These are phyloP conservation scores for Ceratobasidium sp. DNA, from an alignment of 1,284 basidiomycete species.

Conservation along the genomic window DNA sequence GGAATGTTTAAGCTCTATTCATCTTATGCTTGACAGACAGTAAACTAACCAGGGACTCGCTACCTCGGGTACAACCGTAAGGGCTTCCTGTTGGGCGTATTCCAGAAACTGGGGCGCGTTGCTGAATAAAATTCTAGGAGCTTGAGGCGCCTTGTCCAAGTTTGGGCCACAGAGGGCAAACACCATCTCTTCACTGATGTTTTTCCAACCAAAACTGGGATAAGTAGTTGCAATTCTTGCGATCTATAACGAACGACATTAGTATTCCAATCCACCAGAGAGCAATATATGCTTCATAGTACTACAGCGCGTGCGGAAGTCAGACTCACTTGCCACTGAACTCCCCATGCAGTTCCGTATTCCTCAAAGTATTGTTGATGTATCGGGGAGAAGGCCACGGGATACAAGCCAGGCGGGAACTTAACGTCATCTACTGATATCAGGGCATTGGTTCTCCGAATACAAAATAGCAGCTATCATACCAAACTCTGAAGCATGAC, in stretches of 20 bases:
- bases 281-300: not conserved
- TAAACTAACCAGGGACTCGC: not conserved
- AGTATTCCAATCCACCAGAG: too few relatives aligned
- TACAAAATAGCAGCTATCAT: too few relatives aligned
- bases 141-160: not conserved
- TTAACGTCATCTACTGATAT: not conserved
- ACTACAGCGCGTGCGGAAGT: not conserved
- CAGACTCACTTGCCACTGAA: slow-evolving; percentile 30
- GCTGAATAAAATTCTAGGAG: not conserved
- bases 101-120: not conserved
- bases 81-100: not conserved
- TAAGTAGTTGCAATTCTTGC: not conserved
- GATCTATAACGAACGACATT: not conserved
- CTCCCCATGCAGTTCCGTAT: slow-evolving; percentile 27
- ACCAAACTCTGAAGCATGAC: too few relatives aligned
- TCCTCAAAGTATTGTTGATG: slow-evolving; percentile 27
- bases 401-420: not conserved
- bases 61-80: not conserved
- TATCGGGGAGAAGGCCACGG: slow-evolving; percentile 21
- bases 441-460: not conserved
- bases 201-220: not conserved
- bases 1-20: not conserved
- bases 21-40: not conserved
- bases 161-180: not conserved
- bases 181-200: not conserved